Evolutionary conservation across 1,284 basidiomycete species (phyloP).

Genomic region (Lentinula novae-zelandiae): DNA sequence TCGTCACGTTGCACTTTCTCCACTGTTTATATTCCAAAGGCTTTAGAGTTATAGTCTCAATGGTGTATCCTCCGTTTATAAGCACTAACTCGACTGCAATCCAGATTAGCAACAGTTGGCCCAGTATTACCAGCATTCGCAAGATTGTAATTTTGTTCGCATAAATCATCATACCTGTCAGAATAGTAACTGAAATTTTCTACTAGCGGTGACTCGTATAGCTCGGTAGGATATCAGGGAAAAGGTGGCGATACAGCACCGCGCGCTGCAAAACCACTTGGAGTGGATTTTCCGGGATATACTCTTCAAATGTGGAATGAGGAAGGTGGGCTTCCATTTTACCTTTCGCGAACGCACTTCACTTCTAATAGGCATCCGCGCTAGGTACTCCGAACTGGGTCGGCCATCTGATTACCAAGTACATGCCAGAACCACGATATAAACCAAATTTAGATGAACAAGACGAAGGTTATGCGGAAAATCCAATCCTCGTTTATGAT

Average conservation of each 20-base stretch:
- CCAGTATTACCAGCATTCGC: slow-evolving; percentile 31
- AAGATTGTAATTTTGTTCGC: slow-evolving; percentile 43
- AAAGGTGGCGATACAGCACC: slow-evolving; percentile 22
- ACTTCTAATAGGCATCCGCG: neutral
- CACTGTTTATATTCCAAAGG: neutral
- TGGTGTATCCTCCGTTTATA: slow-evolving; percentile 1
- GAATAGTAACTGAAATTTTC: slow-evolving; percentile 1
- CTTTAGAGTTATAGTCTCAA: neutral
- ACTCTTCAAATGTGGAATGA: slow-evolving; percentile 38
- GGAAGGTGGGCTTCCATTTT: slow-evolving; percentile 25
- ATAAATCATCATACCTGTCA: neutral
- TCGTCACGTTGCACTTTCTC: neutral
- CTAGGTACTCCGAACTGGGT: slow-evolving; percentile 32
- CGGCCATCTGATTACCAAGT: slow-evolving; percentile 46
- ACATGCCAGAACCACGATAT: slow-evolving; percentile 31
- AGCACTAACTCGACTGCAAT: slow-evolving; percentile 15
- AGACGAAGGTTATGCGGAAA: slow-evolving; percentile 25
- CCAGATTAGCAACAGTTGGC: slow-evolving; percentile 30
- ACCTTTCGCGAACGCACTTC: neutral
- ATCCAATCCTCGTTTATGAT: slow-evolving; percentile 44
- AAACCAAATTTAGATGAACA: slow-evolving; percentile 21
- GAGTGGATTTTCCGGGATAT: slow-evolving; percentile 39
- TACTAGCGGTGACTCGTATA: slow-evolving; percentile 51
- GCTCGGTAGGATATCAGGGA: slow-evolving; percentile 32
- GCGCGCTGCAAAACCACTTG: slow-evolving; percentile 39